These are phyloP conservation scores for Boehmeria nivea DNA, from an alignment of 306 rosid genomes.

Conservation along the genomic window DNA sequence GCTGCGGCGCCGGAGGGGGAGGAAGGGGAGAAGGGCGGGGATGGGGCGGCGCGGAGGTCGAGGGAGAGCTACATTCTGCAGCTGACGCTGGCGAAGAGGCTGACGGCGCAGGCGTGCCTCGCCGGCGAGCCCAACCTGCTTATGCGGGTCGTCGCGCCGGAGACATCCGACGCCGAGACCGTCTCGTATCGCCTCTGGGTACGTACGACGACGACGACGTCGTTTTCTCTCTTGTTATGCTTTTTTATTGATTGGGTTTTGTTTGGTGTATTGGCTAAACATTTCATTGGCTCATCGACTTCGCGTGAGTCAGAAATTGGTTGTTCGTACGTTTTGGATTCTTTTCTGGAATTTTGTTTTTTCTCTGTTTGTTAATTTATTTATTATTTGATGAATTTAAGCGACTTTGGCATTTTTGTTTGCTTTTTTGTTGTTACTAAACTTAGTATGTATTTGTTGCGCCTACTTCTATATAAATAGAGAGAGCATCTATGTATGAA, in stretches of 20 bases:
- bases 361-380: too few species aligned
- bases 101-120: conserved; percentile 54
- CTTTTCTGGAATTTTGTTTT: too few species aligned
- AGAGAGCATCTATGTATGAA: too few species aligned
- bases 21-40: conserved; percentile 5
- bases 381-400: too few species aligned
- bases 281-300: background rate
- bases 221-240: background rate
- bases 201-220: background rate
- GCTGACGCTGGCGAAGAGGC: conserved; percentile 52
- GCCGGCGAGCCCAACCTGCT: conserved; percentile 51
- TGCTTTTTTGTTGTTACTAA: too few species aligned
- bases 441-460: too few species aligned
- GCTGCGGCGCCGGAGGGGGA: conserved; percentile 6
- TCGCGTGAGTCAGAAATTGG: too few species aligned
- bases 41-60: conserved; percentile 34
- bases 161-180: conserved; percentile 54
- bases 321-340: too few species aligned
- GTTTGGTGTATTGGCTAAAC: too few species aligned
- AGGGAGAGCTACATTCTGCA: conserved; percentile 63
- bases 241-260: background rate
- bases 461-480: too few species aligned
- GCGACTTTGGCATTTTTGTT: too few species aligned
- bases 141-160: conserved; percentile 34
- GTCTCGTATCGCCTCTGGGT: conserved; percentile 98